Conservation (phyloP, 2,329 filamentous ascomycete species). For the Colletotrichum zoysiae region DNA sequence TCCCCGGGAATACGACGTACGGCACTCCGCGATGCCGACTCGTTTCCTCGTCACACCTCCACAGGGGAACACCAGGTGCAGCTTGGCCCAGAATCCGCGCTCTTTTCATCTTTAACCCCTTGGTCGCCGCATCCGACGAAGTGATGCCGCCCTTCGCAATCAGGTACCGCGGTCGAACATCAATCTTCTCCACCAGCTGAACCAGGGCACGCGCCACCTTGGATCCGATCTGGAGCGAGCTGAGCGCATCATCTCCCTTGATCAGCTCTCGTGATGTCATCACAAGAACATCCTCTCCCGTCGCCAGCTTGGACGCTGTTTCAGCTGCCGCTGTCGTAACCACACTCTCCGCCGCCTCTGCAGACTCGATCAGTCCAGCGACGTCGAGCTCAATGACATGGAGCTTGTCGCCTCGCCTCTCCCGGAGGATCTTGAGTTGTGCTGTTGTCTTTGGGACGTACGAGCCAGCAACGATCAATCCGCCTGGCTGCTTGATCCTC, state of each 20-base stretch:
- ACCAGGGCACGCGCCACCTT: conserved; percentile 65
- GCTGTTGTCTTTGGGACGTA: conserved; percentile 72
- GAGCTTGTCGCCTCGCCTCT: conserved; percentile 41
- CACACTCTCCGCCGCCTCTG: conserved; percentile 19
- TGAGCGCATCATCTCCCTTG: conserved; percentile 56
- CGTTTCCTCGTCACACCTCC: conserved; percentile 67
- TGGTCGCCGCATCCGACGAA: conserved; percentile 69
- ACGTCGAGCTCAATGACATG: conserved; percentile 43
- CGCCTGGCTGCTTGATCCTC: conserved; percentile 51
- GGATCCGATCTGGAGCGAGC: conserved; percentile 66
- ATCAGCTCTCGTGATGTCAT: conserved; percentile 71
- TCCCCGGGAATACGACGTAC: conserved; percentile 70
- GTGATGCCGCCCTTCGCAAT: conserved; percentile 73
- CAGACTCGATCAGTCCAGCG: conserved; percentile 31
- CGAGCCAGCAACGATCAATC: conserved; percentile 67
- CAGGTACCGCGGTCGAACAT: conserved; percentile 65
- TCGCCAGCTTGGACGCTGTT: conserved; percentile 48
- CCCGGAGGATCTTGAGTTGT: conserved; percentile 41
- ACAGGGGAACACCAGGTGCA: conserved; percentile 68
- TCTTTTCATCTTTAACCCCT: conserved; percentile 65
- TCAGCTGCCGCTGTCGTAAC: conserved; percentile 43
- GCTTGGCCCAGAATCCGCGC: conserved; percentile 69
- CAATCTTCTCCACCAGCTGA: conserved; percentile 59
- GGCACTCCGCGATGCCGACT: conserved; percentile 64
- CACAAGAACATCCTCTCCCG: conserved; percentile 66